Evolutionary conservation across 306 rosid species (phyloP).

Genomic region (Arachis stenosperma): DNA sequence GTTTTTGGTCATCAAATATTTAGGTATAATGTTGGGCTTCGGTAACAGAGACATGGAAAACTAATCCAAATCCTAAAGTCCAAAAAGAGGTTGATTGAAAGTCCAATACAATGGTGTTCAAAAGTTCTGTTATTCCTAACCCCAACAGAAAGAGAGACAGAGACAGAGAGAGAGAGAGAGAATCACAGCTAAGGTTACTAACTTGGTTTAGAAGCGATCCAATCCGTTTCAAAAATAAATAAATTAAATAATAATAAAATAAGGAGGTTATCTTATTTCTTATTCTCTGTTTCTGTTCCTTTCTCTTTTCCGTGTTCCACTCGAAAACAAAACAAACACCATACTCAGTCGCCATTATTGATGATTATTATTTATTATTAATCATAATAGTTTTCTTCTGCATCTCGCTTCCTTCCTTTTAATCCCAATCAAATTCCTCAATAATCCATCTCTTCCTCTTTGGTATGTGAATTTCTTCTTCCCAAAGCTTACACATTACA

Average conservation of each 20-base stretch:
- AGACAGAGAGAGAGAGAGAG: no score
- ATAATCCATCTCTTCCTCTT: constrained; percentile 32
- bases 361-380: no score
- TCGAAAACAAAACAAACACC: neutral
- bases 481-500: neutral
- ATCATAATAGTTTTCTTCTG: neutral
- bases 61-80: no score
- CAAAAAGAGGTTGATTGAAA: no score
- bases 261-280: neutral
- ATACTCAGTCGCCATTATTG: no score
- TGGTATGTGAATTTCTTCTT: constrained; percentile 40
- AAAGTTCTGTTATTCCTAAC: no score
- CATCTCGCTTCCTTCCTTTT: neutral
- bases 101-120: no score
- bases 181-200: constrained; percentile 3
- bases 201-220: constrained; percentile 24
- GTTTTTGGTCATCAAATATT: no score
- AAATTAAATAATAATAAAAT: neutral
- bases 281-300: neutral
- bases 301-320: constrained; percentile 26
- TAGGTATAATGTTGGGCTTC: no score
- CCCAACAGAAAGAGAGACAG: no score
- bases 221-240: neutral
- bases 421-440: neutral
- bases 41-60: no score